Evolutionary conservation across 345 rosid genomes (phyloP).

Genomic region (Cardamine occulta): DNA sequence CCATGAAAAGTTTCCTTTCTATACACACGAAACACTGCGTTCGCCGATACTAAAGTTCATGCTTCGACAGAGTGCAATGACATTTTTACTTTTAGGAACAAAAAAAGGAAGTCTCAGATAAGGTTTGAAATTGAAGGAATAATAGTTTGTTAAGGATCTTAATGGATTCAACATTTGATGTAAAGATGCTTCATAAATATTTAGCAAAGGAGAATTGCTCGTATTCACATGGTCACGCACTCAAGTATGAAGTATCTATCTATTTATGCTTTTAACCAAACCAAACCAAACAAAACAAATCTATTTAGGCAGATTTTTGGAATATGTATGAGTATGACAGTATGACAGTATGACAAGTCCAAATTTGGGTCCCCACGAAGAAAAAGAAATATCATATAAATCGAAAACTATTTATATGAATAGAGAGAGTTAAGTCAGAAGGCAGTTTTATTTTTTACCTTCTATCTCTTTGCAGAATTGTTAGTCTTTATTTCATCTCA

Average conservation of each 20-base stretch:
- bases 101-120: neutral
- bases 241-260: constrained; percentile 26
- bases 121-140: constrained; percentile 8
- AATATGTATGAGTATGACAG: constrained; percentile 37
- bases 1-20: neutral
- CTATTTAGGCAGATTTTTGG: constrained; percentile 31
- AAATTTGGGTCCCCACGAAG: constrained; percentile 33
- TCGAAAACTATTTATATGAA: neutral
- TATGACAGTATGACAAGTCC: constrained; percentile 41
- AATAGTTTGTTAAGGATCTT: constrained; percentile 3
- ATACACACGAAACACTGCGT: neutral
- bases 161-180: too few relatives aligned
- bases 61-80: constrained; percentile 6
- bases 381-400: neutral
- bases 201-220: too few relatives aligned
- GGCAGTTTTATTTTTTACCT: constrained; percentile 3
- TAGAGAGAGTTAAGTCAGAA: neutral
- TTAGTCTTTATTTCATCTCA: constrained; percentile 36
- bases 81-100: constrained; percentile 22
- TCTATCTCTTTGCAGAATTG: constrained; percentile 37
- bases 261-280: neutral
- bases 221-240: constrained; percentile 36
- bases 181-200: too few relatives aligned
- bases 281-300: neutral
- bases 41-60: neutral